These are phyloP conservation scores for Senna siamea DNA, from an alignment of 306 rosid genomes.

Conservation along the genomic window DNA sequence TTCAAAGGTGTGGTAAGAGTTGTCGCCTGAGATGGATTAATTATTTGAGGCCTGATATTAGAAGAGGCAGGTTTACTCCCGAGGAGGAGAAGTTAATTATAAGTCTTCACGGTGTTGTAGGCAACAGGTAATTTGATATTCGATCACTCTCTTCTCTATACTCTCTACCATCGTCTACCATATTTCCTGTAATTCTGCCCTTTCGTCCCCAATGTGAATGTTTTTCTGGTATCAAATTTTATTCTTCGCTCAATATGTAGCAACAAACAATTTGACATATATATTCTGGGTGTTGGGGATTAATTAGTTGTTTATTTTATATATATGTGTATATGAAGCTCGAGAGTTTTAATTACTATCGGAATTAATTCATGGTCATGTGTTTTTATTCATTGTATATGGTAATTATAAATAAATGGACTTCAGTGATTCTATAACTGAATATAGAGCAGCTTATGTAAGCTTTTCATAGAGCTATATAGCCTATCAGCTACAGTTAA, in stretches of 20 bases:
- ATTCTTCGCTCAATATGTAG: no score
- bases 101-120: conserved; percentile 94
- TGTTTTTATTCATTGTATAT: no score
- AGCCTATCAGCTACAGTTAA: conserved; percentile 33
- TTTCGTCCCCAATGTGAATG: background rate
- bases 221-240: background rate
- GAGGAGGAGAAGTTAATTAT: conserved; percentile 96
- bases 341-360: no score
- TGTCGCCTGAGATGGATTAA: conserved; percentile 97
- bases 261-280: background rate
- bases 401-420: background rate
- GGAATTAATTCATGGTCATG: background rate
- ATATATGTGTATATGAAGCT: no score
- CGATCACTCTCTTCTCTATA: background rate
- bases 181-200: background rate
- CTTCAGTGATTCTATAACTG: no score
- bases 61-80: conserved; percentile 93
- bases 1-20: conserved; percentile 98
- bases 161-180: no score
- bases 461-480: background rate
- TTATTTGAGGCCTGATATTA: conserved; percentile 96
- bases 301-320: no score
- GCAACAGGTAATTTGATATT: conserved; percentile 68
- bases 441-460: background rate
- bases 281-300: no score